Evolutionary conservation across 2,329 filamentous ascomycete genomes (phyloP), one percentile per base, ranked within the genome.

Genomic region (Paracamarosporium sp.): DNA sequence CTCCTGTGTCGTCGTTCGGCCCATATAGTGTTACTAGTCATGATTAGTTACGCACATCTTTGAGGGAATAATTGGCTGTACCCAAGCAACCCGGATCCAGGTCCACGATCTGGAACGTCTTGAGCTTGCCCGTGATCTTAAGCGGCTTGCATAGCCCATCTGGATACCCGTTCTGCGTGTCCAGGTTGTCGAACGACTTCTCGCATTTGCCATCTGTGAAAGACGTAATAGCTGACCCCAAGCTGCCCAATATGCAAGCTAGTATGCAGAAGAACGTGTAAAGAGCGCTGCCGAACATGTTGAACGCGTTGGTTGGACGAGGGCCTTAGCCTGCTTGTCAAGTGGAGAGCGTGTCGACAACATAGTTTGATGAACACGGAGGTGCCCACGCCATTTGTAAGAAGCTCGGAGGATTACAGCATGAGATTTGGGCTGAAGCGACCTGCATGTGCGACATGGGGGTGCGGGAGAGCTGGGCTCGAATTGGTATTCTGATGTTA

Each of bases 71-170:
- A 11, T 11, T 3, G 2, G 28, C 53, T 58, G 12, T 59, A 71
- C 70, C 67, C 41, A 58, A 55, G 47, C 70, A 73, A 22, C 69
- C 69, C 3, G 44, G 47, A 55, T 73, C 70, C 17, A 73, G 38
- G 12, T 59, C 60, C 12, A 61, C 61, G 2, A 73, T 55, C 53
- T 71, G 67, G 41, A 71, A 71, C 28, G 64, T 65, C n/a, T 62
- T 46, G 5, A 55, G 27, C 15, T 52, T 56, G 3, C 7, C 31
- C 4, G 43, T 55, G n/a, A 69, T 45, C 8, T 61, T 50, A 1
- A 69, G 35, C 1, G 57, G 59, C 22, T 35, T 50, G 40, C 55
- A 62, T 11, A 57, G 17, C 3, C 61, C 63, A 25, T 66, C 63
- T 1, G 63, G 63, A 35, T 66, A 66, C 12, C 62, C 63, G 27